Evolutionary conservation across 768 basidiomycete species (phyloP).

Genomic region (Botryobasidium botryosum): DNA sequence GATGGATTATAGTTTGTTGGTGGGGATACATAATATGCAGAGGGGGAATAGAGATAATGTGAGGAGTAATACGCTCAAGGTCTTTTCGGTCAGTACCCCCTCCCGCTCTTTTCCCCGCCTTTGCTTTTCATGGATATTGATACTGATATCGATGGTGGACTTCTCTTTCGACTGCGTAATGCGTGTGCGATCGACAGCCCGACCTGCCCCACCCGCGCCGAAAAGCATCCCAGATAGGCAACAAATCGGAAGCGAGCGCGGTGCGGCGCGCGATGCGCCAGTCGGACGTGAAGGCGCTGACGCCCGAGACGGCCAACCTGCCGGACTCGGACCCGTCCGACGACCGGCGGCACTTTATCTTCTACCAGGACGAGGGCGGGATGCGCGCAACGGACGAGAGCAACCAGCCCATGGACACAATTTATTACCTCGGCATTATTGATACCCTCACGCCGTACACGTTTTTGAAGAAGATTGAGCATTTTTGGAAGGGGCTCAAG

Average conservation of each 20-base stretch:
- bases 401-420: constrained; percentile 53
- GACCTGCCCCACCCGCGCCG: constrained; percentile 46
- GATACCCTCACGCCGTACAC: constrained; percentile 91
- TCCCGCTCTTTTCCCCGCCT: neutral
- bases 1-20: constrained; percentile 92
- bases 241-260: constrained; percentile 58
- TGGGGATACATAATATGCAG: constrained; percentile 85
- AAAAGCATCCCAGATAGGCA: constrained; percentile 38
- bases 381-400: constrained; percentile 75
- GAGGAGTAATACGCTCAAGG: constrained; percentile 74
- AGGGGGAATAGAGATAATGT: constrained; percentile 87
- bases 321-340: constrained; percentile 51
- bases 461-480: constrained; percentile 60
- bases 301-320: constrained; percentile 31
- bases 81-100: constrained; percentile 58
- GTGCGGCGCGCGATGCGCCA: constrained; percentile 73
- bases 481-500: constrained; percentile 79
- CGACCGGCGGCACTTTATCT: constrained; percentile 56
- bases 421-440: constrained; percentile 92
- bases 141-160: constrained; percentile 1
- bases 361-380: constrained; percentile 95
- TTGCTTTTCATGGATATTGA: neutral
- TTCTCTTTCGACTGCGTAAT: no score
- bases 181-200: constrained; percentile 41
- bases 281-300: constrained; percentile 61